Base-by-base conservation (phyloP, 2,329 filamentous ascomycete species). In the Xylariomycetidae sp. region DNA sequence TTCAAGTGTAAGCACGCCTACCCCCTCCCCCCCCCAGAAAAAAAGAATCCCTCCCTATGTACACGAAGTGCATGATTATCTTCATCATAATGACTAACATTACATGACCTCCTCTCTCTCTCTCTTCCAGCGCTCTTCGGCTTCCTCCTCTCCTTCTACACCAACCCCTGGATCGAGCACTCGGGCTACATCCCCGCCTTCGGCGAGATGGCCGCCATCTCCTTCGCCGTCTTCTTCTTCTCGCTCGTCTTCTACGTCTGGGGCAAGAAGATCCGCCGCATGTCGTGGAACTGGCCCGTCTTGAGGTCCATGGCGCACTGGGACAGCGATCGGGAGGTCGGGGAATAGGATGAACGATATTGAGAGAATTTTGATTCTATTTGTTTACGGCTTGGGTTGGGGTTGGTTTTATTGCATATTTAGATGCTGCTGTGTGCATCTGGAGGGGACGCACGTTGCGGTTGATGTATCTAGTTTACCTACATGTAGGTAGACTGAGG, bases 101-200 rank as follows among this genome's bases (percentile, higher is more conserved):
- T n/a, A n/a, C n/a, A n/a, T n/a, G n/a, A n/a, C n/a, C n/a, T n/a
- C n/a, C n/a, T n/a, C n/a, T n/a, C n/a, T n/a, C n/a, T 27, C n/a
- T 16, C 19, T 3, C 16, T 6, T 11, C 30, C 34, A 57, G 54
- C 61, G 16, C 48, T 48, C 11, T 63, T 67, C 41, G 62, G 59
- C 2, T 66, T 66, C 41, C 46, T 65, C 4, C 53, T 66, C 2
- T 62, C 56, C 2, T 66, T 66, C 43, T 66, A 65, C 41, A 64
- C 61, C 5, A 66, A 66, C 38, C 51, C 58, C 4, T 66, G 62
- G 63, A 56, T 66, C 28, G 47, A 43, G 3, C 25, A 53, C 17
- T 38, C 36, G 2, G 63, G 63, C 3, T 65, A 66, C 36, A 30
- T 49, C 6, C 45, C 49, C 27, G 53, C 61, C 8, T 66, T 58